phyloP scores from a whole-genome alignment of 257 asterid species.

The Scutellaria galericulata region DNA sequence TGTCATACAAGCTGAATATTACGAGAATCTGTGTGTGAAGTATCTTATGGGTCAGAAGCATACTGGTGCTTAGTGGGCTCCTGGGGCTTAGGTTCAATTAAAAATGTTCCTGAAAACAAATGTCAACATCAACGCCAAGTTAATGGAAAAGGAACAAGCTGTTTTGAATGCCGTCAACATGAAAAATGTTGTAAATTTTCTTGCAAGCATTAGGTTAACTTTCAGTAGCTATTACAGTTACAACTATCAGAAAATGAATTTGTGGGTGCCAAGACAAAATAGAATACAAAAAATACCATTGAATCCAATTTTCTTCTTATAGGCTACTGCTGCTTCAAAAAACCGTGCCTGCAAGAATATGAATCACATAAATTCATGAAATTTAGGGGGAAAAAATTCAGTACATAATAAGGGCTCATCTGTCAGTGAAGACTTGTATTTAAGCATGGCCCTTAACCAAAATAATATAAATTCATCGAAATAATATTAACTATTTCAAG shows the following conservation, averaged over 20 bases:
- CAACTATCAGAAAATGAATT: neutral
- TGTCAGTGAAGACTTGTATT: neutral
- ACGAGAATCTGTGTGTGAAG: neutral
- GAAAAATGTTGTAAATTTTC: neutral
- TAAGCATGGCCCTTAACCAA: neutral
- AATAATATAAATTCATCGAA: neutral
- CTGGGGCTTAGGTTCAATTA: conserved; percentile 99
- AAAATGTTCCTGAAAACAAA: conserved; percentile 73
- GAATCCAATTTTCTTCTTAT: conserved; percentile 97
- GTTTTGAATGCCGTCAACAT: neutral
- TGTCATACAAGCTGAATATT: conserved; percentile 23
- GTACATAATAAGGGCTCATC: too few relatives aligned
- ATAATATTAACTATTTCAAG: neutral
- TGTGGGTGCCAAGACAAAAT: conserved; percentile 4
- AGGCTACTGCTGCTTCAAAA: conserved; percentile 87
- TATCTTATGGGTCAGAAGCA: conserved; percentile 16
- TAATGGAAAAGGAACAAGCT: neutral
- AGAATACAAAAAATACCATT: conserved; percentile 50
- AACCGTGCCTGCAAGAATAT: conserved; percentile 74
- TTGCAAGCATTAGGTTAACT: conserved; percentile 4
- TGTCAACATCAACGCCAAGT: neutral
- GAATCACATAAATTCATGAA: neutral
- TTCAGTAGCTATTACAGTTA: neutral
- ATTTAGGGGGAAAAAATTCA: neutral
- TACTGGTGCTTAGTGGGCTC: conserved; percentile 92